Conservation (phyloP, 495 filamentous ascomycete species). For the Aspergillus wentii region DNA sequence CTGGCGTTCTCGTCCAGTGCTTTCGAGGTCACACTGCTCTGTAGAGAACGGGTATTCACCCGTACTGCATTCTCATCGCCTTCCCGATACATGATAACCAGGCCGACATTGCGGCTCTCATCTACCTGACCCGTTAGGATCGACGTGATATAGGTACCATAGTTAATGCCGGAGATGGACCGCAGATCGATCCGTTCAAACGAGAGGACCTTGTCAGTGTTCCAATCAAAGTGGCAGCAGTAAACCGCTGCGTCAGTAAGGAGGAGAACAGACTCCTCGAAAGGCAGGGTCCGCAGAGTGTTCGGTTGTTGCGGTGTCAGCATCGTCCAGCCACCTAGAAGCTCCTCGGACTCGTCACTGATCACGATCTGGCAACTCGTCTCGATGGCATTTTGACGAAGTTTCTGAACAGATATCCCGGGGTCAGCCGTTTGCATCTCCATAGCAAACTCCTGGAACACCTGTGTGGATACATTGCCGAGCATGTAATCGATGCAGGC, state of each 20-base stretch:
- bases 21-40: constrained; percentile 41
- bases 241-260: constrained; percentile 84
- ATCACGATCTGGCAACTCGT: constrained; percentile 78
- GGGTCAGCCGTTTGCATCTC: constrained; percentile 86
- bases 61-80: constrained; percentile 60
- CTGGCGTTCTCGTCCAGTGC: constrained; percentile 22
- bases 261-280: constrained; percentile 81
- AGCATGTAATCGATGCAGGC: constrained; percentile 91
- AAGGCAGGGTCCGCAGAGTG: constrained; percentile 58
- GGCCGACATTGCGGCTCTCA: constrained; percentile 73
- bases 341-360: constrained; percentile 74
- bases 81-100: constrained; percentile 71
- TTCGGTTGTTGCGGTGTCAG: constrained; percentile 62
- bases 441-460: constrained; percentile 88
- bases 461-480: constrained; percentile 73
- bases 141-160: constrained; percentile 85
- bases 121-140: constrained; percentile 74
- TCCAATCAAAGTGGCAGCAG: constrained; percentile 86
- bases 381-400: constrained; percentile 86
- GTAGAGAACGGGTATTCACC: constrained; percentile 80
- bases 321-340: constrained; percentile 81
- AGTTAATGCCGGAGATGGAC: constrained; percentile 62
- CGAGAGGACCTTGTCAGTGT: constrained; percentile 81
- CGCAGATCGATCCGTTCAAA: constrained; percentile 83
- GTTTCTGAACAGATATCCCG: constrained; percentile 73